Evolutionary conservation across 441 rosid genomes (phyloP), one percentile per base, ranked within the genome.

Genomic region (Pelargonium cotyledonis): DNA sequence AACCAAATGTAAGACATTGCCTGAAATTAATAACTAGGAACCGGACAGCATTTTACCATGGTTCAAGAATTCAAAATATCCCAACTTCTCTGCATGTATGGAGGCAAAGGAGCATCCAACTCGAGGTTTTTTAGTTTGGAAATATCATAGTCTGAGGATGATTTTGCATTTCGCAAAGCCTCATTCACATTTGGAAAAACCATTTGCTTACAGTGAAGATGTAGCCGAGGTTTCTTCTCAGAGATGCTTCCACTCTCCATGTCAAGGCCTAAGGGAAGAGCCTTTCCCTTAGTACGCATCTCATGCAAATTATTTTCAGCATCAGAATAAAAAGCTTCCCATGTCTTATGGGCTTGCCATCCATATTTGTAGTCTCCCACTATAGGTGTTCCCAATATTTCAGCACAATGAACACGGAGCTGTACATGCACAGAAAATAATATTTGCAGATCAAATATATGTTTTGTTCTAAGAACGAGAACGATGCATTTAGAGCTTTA

Each of bases 341-440:
- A 77, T 31, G 79, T 72, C 80, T 80, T 82, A 77, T 94, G 95
- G 74, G 84, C 81, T 80, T 85, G 96, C 96, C 97, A 87, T 8
- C 90, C 97, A 9, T 94, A 94, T 74, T 89, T 94, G 70, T 78
- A 91, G 79, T 91, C 97, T 70, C 99, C 99, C 4, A 94, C 86
- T 76, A 94, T 88, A 1, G 99, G 97, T 57, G 99, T 89, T 70
- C 96, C 92, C 74, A 94, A 71, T 57, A 88, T 90, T 74, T 91
- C 94, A 29, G 97, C 97, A 76, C 99, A 91, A 74, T 94, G 99
- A 66, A 91, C 99, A 14, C 96, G 92, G 38, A 91, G 88, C 97
- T 94, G 84, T 62, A 74, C 6, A 65, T 58, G 53, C 23, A 21
- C 23, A 21, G 23, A 21, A 21, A 21, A 21, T 21, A 21, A 21